Base-by-base conservation (phyloP, 164 flowering plant species). In the Protea cynaroides region DNA sequence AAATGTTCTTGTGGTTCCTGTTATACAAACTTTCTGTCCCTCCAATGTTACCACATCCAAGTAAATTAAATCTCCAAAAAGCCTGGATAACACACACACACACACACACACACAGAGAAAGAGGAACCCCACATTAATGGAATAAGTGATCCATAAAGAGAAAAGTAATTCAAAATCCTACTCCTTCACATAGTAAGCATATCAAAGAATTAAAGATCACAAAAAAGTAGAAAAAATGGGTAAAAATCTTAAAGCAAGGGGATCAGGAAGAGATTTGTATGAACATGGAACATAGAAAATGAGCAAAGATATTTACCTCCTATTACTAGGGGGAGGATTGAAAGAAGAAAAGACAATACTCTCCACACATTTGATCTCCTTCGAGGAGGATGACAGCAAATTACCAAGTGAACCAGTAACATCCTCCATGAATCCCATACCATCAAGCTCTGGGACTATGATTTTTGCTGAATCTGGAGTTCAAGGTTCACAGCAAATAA, bases 301-400 rank as follows among this genome's bases (percentile, higher is more conserved):
- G 25, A 36, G 17, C 38, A 59, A 70, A 55, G 58, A 22, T 34
- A 58, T 34, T 69, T 69, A 86, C 99, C 97, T 90, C 81, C 96
- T 81, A 73, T 90, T 72, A 75, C 97, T 85, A 70, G 99, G 99
- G 71, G 97, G 94, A 68, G 96, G 99, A 69, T 95, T 92, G 62
- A 95, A 88, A 36, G 99, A 85, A 47, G 99, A 95, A 77, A 92
- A 92, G 4, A 90, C 90, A 57, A 95, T 80, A 76, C 86, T 88
- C 66, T 88, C 94, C 59, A 90, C 84, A 71, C 92, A 88, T 71
- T 84, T 87, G 66, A 87, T 80, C 66, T 90, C 92, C 70, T 87
- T 82, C 17, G 84, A 74, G 1, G 87, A 65, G 46, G 90, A 56
- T 58, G 83, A 74, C 22, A 86, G 59, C 68, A 95, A 78, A 72